phyloP scores from a whole-genome alignment of 306 rosid genomes.

The Casuarina glauca region DNA sequence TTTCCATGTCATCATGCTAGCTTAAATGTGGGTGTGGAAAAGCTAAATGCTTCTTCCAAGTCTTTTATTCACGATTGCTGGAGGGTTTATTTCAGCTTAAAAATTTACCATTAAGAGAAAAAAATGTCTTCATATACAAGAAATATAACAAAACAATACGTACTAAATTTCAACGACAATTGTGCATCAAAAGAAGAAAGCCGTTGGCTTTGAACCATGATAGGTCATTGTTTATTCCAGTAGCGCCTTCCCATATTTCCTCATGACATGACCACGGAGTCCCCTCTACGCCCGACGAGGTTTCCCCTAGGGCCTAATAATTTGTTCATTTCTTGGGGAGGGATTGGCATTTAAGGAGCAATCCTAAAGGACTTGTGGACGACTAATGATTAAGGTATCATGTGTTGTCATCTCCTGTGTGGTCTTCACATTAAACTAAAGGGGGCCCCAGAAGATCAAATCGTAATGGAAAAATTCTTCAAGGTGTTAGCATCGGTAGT shows the following conservation, averaged over 20 bases:
- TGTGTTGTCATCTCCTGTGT: background rate
- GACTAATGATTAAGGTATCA: background rate
- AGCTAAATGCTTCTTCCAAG: too few relatives aligned
- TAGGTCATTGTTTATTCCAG: conserved; percentile 26
- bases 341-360: background rate
- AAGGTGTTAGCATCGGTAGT: conserved; percentile 19
- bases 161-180: conserved; percentile 5
- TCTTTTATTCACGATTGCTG: too few relatives aligned
- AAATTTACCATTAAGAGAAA: too few relatives aligned
- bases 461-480: background rate
- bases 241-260: conserved; percentile 26
- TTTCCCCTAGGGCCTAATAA: too few relatives aligned
- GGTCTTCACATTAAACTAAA: background rate
- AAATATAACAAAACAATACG: too few relatives aligned
- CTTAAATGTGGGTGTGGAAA: too few relatives aligned
- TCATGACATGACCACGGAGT: conserved; percentile 2
- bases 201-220: conserved; percentile 31
- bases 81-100: too few relatives aligned
- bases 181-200: conserved; percentile 38
- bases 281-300: background rate
- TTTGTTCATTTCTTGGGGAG: background rate
- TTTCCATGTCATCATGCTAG: too few relatives aligned
- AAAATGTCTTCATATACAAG: too few relatives aligned
- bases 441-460: background rate
- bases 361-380: too few relatives aligned